A percentile compares a stretch with the other conserved stretches of the same genome.
Conservation (phyloP, 208 protist species). For the Crithidia bombi region DNA sequence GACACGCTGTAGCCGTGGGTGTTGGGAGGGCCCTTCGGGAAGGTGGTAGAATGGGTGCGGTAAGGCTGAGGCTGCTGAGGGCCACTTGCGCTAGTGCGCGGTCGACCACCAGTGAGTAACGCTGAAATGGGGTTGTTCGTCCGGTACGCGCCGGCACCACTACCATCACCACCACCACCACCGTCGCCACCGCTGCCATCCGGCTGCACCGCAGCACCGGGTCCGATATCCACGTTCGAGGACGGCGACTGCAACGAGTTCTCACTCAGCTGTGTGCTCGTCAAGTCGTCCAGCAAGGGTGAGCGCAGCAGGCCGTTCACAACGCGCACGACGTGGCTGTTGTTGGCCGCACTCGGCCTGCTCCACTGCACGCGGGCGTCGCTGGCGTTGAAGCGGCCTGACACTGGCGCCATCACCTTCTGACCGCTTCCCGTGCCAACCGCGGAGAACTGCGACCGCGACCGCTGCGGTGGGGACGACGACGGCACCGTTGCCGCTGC, state of each 20-base stretch:
- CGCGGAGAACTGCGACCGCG: background rate
- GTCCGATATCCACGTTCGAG: background rate
- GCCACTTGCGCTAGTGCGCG: too few relatives aligned
- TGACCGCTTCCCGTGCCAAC: background rate
- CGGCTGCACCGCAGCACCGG: background rate
- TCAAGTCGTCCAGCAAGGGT: constrained; percentile 4
- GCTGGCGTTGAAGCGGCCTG: background rate
- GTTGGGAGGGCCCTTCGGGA: background rate
- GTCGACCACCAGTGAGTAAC: constrained; percentile 13
- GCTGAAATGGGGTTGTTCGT: constrained; percentile 18
- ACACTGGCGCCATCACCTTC: background rate
- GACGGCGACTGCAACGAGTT: constrained; percentile 15
- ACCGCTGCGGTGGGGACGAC: background rate
- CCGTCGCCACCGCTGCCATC: background rate
- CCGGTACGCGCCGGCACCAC: background rate
- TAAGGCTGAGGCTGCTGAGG: background rate
- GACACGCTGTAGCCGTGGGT: constrained; percentile 6
- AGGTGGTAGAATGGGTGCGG: background rate
- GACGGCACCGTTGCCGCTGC: background rate
- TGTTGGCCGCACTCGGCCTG: background rate
- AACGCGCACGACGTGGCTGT: constrained; percentile 13
- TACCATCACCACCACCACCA: background rate
- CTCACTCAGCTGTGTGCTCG: background rate
- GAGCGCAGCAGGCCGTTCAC: constrained; percentile 11
- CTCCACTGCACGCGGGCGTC: background rate